Percentiles rank a stretch among this genome's conserved stretches.
Evolutionary conservation across 192 early-diverging fungal species (phyloP).

Genomic region (Coemansia sp.): DNA sequence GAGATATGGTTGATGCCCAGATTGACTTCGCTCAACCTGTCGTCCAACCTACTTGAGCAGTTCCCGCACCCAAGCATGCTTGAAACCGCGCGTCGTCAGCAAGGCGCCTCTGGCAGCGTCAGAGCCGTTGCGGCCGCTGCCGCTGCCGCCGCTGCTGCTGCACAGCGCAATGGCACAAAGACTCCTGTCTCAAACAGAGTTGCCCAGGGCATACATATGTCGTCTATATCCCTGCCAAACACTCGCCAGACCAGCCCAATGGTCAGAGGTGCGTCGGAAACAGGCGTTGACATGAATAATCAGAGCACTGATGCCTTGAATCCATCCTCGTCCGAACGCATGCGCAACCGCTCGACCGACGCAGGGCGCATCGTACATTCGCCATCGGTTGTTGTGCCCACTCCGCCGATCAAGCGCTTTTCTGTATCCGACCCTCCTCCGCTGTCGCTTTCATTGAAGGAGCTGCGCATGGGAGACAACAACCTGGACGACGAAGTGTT

Average conservation of each 20-base stretch:
- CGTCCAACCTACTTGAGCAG: slow-evolving; percentile 75
- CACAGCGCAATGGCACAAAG: slow-evolving; percentile 39
- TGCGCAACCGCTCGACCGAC: slow-evolving; percentile 47
- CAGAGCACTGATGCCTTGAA: neutral
- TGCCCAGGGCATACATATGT: slow-evolving; percentile 27
- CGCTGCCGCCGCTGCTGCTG: slow-evolving; percentile 52
- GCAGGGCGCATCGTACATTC: slow-evolving; percentile 18
- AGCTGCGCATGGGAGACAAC: slow-evolving; percentile 81
- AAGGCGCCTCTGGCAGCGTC: slow-evolving; percentile 46
- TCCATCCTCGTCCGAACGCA: slow-evolving; percentile 10
- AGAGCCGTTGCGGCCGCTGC: slow-evolving; percentile 50
- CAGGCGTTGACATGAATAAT: slow-evolving; percentile 2
- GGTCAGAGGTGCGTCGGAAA: slow-evolving; percentile 35
- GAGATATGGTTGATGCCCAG: slow-evolving; percentile 77
- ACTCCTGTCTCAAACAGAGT: slow-evolving; percentile 18
- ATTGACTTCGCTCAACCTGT: slow-evolving; percentile 71
- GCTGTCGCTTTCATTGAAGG: slow-evolving; percentile 58
- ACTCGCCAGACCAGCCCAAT: slow-evolving; percentile 44
- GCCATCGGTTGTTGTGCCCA: slow-evolving; percentile 17
- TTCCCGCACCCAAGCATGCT: slow-evolving; percentile 75
- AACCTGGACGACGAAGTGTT: slow-evolving; percentile 79
- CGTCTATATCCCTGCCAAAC: slow-evolving; percentile 26
- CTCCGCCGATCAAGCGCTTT: slow-evolving; percentile 42
- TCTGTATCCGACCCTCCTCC: slow-evolving; percentile 58
- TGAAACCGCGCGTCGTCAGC: slow-evolving; percentile 51